Percentiles rank a stretch among this genome's conserved stretches.
These are phyloP conservation scores for Pseudogymnoascus sp. DNA, from an alignment of 2,329 filamentous ascomycete species.

Conservation along the genomic window DNA sequence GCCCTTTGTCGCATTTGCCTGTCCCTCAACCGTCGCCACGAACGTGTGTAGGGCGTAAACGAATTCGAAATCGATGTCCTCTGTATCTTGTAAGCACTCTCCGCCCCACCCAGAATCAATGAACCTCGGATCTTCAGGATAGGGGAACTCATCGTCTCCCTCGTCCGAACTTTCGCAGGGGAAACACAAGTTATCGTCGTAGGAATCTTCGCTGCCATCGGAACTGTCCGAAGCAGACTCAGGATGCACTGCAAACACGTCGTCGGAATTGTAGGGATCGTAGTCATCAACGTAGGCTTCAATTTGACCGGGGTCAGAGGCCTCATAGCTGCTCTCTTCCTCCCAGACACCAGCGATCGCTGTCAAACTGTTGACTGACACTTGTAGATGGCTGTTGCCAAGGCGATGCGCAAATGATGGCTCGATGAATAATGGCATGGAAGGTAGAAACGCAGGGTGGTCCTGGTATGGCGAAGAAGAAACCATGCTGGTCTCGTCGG, in stretches of 20 bases:
- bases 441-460: not conserved
- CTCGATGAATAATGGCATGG: constrained; percentile 21
- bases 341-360: not conserved
- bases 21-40: constrained; percentile 92
- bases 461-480: not conserved
- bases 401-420: constrained; percentile 26
- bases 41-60: constrained; percentile 98
- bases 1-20: constrained; percentile 96
- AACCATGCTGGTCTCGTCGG: not conserved
- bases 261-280: constrained; percentile 48
- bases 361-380: constrained; percentile 2
- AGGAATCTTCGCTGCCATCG: constrained; percentile 26
- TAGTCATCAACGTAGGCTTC: constrained; percentile 23
- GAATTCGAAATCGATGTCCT: constrained; percentile 99
- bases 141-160: constrained; percentile 49
- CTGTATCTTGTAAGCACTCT: constrained; percentile 84
- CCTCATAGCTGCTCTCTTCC: not conserved
- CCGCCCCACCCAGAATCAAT: constrained; percentile 65
- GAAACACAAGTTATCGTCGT: constrained; percentile 26
- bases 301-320: not conserved
- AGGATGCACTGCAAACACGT: constrained; percentile 12
- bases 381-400: constrained; percentile 21
- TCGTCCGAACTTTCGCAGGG: constrained; percentile 45
- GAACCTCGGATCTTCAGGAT: constrained; percentile 47
- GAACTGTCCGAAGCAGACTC: constrained; percentile 16